phyloP scores from a whole-genome alignment of 257 asterid genomes.

The Ilex aquifolium region DNA sequence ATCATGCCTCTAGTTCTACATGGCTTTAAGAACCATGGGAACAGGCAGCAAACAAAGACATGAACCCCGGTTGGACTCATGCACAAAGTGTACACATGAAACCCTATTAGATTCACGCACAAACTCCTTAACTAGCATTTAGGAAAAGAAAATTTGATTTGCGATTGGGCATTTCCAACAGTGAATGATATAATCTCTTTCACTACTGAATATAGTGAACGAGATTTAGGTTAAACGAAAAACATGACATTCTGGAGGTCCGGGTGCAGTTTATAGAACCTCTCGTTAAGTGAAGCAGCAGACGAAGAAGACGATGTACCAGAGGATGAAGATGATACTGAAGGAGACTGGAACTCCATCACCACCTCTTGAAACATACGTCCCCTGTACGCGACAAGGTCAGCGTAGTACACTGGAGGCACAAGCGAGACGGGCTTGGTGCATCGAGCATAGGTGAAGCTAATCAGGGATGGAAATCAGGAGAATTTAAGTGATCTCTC shows the following conservation, averaged over 20 bases:
- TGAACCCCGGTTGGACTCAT: too few species aligned
- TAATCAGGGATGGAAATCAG: too few species aligned
- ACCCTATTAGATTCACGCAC: constrained; percentile 68
- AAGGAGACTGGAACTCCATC: constrained; percentile 21
- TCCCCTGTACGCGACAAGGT: constrained; percentile 72
- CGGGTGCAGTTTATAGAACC: constrained; percentile 32
- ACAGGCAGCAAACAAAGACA: too few species aligned
- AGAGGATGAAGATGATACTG: neutral
- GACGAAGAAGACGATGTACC: constrained; percentile 6
- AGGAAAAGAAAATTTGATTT: constrained; percentile 30
- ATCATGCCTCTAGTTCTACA: too few species aligned
- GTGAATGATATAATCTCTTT: neutral
- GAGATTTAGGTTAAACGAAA: constrained; percentile 33
- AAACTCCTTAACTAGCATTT: constrained; percentile 36
- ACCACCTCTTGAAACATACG: constrained; percentile 54
- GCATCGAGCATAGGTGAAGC: constrained; percentile 61
- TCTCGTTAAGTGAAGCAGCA: constrained; percentile 26
- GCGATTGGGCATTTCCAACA: neutral
- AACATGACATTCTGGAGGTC: constrained; percentile 48
- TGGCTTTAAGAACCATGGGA: too few species aligned
- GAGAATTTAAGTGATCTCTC: too few species aligned
- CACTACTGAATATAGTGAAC: constrained; percentile 3
- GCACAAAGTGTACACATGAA: neutral
- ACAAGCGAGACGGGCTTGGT: constrained; percentile 73
- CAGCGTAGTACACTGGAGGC: constrained; percentile 76